Conservation (phyloP, 2,329 filamentous ascomycete genomes). For the Hypoxylon sp. region DNA sequence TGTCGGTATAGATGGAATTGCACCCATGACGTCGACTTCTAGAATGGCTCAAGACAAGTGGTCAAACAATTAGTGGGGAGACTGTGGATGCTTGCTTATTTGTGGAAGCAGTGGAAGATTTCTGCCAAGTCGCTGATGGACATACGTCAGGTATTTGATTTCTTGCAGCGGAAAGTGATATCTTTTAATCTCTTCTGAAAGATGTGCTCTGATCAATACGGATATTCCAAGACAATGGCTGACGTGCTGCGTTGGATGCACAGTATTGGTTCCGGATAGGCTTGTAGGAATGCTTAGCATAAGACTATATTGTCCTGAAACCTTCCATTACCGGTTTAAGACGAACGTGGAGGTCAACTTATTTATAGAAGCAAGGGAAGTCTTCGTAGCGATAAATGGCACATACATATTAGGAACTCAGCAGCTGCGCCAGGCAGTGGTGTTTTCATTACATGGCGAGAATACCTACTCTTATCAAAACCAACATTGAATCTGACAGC, state of each 20-base stretch:
- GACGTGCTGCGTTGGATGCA: neutral
- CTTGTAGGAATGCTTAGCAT: neutral
- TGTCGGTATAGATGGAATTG: slow-evolving; percentile 53
- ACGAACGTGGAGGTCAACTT: neutral
- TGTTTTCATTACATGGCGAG: neutral
- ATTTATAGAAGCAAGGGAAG: slow-evolving; percentile 2
- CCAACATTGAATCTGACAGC: neutral
- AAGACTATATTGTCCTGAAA: neutral
- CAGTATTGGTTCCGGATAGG: neutral
- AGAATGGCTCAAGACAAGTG: neutral
- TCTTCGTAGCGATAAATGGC: neutral
- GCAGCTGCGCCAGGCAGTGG: neutral
- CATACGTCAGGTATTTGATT: neutral
- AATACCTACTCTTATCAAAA: neutral
- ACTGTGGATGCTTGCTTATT: neutral
- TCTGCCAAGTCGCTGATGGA: neutral
- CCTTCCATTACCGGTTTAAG: neutral
- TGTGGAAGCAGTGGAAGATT: neutral
- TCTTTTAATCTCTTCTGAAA: neutral
- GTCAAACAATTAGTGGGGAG: neutral
- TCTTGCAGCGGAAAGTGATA: neutral
- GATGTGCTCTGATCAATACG: neutral
- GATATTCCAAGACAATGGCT: neutral
- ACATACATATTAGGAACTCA: neutral
- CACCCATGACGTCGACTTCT: slow-evolving; percentile 36